These are phyloP conservation scores for Rosellinia necatrix DNA, from an alignment of 2,329 filamentous ascomycete genomes.

Conservation along the genomic window DNA sequence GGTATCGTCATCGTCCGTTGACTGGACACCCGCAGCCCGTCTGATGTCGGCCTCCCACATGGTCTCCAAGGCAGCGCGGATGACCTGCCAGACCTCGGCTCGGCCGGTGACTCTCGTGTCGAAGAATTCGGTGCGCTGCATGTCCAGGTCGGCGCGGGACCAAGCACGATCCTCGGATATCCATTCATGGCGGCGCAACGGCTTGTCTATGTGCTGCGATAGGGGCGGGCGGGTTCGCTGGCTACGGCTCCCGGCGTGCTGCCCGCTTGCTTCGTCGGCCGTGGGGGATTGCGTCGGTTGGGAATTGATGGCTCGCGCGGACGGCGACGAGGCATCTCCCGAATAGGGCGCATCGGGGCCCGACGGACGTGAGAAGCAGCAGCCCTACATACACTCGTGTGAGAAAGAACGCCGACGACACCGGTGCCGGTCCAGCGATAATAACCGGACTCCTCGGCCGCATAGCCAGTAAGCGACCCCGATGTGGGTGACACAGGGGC, in stretches of 20 bases:
- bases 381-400: constrained; percentile 51
- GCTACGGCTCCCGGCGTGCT: constrained; percentile 24
- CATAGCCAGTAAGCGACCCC: background rate
- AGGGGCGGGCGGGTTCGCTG: constrained; percentile 49
- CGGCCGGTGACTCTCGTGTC: constrained; percentile 83
- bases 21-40: constrained; percentile 31
- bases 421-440: background rate
- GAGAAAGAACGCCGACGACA: constrained; percentile 9
- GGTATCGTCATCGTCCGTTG: constrained; percentile 37
- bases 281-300: constrained; percentile 41
- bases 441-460: background rate
- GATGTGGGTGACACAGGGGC: background rate
- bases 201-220: constrained; percentile 71
- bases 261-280: constrained; percentile 35
- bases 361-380: constrained; percentile 59
- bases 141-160: constrained; percentile 70
- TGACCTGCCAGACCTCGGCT: constrained; percentile 77
- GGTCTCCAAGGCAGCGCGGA: constrained; percentile 69
- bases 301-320: constrained; percentile 59
- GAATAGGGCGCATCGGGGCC: constrained; percentile 60
- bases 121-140: constrained; percentile 83
- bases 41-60: constrained; percentile 61
- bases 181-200: constrained; percentile 70
- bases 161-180: constrained; percentile 65
- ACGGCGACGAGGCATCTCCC: constrained; percentile 50